phyloP scores from a whole-genome alignment of 257 asterid genomes.

The Solanum sejunctum region DNA sequence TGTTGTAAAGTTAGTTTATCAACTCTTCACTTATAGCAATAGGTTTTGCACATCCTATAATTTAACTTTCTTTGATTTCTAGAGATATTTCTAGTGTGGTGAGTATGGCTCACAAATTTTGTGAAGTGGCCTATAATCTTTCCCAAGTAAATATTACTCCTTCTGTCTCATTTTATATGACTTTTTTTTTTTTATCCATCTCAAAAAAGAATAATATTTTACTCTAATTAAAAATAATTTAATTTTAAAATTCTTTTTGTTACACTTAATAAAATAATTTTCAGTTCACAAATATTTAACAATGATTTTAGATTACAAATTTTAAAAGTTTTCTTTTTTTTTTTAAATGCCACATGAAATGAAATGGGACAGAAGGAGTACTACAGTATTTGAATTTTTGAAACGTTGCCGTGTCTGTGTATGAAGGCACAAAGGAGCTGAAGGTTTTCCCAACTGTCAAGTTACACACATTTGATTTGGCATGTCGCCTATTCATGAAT shows the following conservation, averaged over 20 bases:
- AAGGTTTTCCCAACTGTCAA: constrained; percentile 40
- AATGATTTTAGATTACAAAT: no score
- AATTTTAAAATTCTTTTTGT: no score
- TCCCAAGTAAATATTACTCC: not conserved
- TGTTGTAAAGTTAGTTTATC: not conserved
- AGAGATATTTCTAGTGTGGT: not conserved
- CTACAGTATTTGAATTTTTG: not conserved
- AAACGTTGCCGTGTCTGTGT: not conserved
- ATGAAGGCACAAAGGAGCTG: constrained; percentile 36
- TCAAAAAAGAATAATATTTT: no score
- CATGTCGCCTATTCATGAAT: constrained; percentile 67
- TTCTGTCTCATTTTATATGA: no score
- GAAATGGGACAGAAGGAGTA: no score
- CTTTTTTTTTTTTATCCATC: no score
- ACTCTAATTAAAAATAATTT: no score
- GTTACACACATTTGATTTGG: constrained; percentile 52
- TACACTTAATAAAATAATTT: no score
- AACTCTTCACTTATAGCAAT: not conserved
- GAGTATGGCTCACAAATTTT: not conserved
- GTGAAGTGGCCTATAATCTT: not conserved
- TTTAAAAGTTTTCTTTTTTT: no score
- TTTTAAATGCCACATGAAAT: no score
- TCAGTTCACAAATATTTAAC: no score
- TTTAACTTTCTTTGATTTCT: not conserved
- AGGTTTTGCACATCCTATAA: not conserved